These are phyloP conservation scores for Yarrowia hollandica DNA, from an alignment of 805 yeast species.

Conservation along the genomic window DNA sequence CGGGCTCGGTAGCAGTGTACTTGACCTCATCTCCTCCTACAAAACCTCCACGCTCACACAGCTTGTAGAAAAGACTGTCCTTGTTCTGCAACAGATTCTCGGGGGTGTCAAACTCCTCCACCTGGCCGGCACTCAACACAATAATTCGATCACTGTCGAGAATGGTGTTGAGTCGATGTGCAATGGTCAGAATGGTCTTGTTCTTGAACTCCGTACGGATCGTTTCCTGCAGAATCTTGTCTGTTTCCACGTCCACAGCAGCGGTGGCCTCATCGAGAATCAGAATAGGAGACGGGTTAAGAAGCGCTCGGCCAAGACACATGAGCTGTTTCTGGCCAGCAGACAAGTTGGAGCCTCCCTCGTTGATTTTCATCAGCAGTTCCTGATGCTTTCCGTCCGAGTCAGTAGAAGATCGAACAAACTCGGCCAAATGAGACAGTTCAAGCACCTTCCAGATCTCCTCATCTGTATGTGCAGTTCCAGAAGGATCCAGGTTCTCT, in stretches of 20 bases:
- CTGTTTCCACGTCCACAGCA: slow-evolving; percentile 79
- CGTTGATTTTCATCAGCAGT: slow-evolving; percentile 55
- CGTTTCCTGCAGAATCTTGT: slow-evolving; percentile 70
- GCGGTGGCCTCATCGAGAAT: slow-evolving; percentile 82
- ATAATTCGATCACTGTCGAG: slow-evolving; percentile 75
- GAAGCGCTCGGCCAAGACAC: slow-evolving; percentile 76
- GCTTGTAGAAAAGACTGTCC: slow-evolving; percentile 71
- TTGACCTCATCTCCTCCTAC: background rate
- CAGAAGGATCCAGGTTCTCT: slow-evolving; percentile 63
- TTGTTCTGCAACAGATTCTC: slow-evolving; percentile 60
- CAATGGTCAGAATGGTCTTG: slow-evolving; percentile 77
- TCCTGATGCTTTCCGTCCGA: slow-evolving; percentile 39
- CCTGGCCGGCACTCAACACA: slow-evolving; percentile 66
- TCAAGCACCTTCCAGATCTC: slow-evolving; percentile 59
- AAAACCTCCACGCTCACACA: slow-evolving; percentile 81
- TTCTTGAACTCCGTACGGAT: slow-evolving; percentile 64
- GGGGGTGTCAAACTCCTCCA: slow-evolving; percentile 73
- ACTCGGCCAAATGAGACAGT: slow-evolving; percentile 55
- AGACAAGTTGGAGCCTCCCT: slow-evolving; percentile 76
- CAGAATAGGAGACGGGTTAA: slow-evolving; percentile 63
- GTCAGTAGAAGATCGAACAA: slow-evolving; percentile 38
- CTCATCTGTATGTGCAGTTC: slow-evolving; percentile 49
- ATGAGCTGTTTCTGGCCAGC: slow-evolving; percentile 81
- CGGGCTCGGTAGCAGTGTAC: background rate
- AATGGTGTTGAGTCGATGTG: slow-evolving; percentile 79